Base-by-base conservation (phyloP, 2,329 filamentous ascomycete genomes). In the Madurella fahalii region DNA sequence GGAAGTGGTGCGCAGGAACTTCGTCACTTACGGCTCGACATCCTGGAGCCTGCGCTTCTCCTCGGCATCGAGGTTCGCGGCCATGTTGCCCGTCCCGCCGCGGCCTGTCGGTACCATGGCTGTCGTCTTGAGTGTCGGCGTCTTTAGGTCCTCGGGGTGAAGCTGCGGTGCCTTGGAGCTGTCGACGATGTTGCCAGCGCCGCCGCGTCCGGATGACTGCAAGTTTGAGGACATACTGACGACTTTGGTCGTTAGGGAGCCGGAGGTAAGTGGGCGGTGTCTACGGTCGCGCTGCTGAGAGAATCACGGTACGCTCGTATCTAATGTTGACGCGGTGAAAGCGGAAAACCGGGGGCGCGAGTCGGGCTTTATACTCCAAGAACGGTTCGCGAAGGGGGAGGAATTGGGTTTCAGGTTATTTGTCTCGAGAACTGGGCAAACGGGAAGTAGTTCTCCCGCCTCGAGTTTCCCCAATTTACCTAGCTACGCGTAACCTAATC, bases 51-150 rank as follows among this genome's bases (percentile, higher is more conserved):
- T 78, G 59, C 92, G 86, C 37, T 92, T 90, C 68, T 89, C 83
- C 41, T 77, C 73, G 3, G 86, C 83, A 64, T 94, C 86, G 59
- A 83, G 83, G 67, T 86, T 85, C 62, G 74, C 76, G 46, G 87
- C 84, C 87, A 96, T 95, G 76, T 95, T 96, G 57, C 91, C 91
- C 4, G 82, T 85, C 58, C 92, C 92, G 53, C 92, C 92, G 49
- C 92, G 88, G 53, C 92, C 92, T 2, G 92, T 96, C 17, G 92
- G 96, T 67, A 93, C 91, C 61, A 89, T 78, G n/a, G 87, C 75
- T 43, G 82, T 82, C 45, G 82, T 82, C 74, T 95, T 96, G 68
- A 97, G 82, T 12, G 83, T 87, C 1, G 92, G 92, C 1, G 91
- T 96, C 65, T 86, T 76, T 59, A 95, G 83, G 66, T 93, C 88